A percentile compares a stretch with the other conserved stretches of the same genome.
phyloP scores from a whole-genome alignment of 768 basidiomycete species.

The Xanthoconium purpureum region DNA sequence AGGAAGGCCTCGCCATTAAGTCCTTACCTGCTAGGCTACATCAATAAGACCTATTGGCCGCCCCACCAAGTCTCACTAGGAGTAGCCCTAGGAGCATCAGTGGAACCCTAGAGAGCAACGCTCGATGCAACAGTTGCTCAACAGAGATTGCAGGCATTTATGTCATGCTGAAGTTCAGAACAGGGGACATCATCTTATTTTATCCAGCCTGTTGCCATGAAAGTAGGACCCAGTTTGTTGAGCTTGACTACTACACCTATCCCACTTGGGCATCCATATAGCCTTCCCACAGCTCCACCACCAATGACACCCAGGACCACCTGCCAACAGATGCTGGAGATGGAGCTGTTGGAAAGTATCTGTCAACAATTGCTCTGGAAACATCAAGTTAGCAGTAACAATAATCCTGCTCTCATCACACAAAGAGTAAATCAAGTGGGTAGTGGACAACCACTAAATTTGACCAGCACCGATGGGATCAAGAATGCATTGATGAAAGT shows the following conservation, averaged over 20 bases:
- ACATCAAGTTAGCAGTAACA: conserved; percentile 56
- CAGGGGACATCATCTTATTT: conserved; percentile 19
- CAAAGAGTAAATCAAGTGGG: conserved; percentile 29
- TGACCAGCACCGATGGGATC: conserved; percentile 23
- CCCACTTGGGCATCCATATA: conserved; percentile 64
- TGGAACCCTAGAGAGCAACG: no score
- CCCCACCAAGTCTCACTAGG: no score
- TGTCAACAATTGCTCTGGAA: conserved; percentile 81
- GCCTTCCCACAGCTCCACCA: conserved; percentile 59
- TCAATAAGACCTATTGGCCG: no score
- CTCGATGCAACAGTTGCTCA: no score
- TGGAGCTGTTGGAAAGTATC: conserved; percentile 82
- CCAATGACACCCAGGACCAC: conserved; percentile 87
- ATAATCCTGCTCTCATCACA: conserved; percentile 40
- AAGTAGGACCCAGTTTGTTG: conserved; percentile 18
- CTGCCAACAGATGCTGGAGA: conserved; percentile 76
- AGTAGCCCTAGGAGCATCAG: no score
- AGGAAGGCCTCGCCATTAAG: no score
- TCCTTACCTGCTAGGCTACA: no score
- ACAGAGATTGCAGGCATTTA: conserved; percentile 58
- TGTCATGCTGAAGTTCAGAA: conserved; percentile 43
- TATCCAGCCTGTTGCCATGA: conserved; percentile 16
- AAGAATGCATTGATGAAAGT: conserved; percentile 12
- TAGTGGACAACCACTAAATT: conserved; percentile 35
- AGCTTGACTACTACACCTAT: conserved; percentile 49